These are phyloP conservation scores for Lodderomyces orthopsilosis DNA, from an alignment of 1,139 yeast species.

Conservation along the genomic window DNA sequence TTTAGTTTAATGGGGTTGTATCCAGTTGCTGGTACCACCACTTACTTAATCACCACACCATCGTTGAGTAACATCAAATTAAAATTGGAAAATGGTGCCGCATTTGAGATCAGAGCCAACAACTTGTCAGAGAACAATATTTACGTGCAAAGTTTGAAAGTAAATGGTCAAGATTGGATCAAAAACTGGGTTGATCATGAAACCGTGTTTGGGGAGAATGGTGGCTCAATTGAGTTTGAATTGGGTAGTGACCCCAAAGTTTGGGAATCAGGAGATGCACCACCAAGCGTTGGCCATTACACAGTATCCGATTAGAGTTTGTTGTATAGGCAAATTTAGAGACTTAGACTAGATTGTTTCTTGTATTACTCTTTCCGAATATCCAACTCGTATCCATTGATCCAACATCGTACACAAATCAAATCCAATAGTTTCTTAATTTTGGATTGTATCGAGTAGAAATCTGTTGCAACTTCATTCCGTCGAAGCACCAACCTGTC, in stretches of 20 bases:
- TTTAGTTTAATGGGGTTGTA: constrained; percentile 35
- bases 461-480: constrained; percentile 3
- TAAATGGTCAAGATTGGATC: constrained; percentile 26
- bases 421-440: constrained; percentile 13
- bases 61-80: constrained; percentile 24
- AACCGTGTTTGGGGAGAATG: constrained; percentile 28
- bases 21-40: constrained; percentile 37
- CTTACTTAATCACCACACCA: constrained; percentile 34
- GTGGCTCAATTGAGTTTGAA: constrained; percentile 23
- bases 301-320: constrained; percentile 5
- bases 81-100: constrained; percentile 24
- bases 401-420: constrained; percentile 8
- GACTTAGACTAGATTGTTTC: neutral
- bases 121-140: constrained; percentile 20
- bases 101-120: constrained; percentile 25
- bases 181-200: constrained; percentile 36
- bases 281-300: constrained; percentile 29
- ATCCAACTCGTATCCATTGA: constrained; percentile 13
- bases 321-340: neutral
- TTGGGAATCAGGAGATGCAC: constrained; percentile 19
- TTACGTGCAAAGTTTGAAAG: constrained; percentile 26
- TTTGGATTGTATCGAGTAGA: constrained; percentile 13
- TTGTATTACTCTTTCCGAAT: neutral
- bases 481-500: constrained; percentile 10
- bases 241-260: constrained; percentile 17